A percentile compares a stretch with the other conserved stretches of the same genome.
These are phyloP conservation scores for Strobilomyces echinocephalus DNA, from an alignment of 768 basidiomycete species.

Conservation along the genomic window DNA sequence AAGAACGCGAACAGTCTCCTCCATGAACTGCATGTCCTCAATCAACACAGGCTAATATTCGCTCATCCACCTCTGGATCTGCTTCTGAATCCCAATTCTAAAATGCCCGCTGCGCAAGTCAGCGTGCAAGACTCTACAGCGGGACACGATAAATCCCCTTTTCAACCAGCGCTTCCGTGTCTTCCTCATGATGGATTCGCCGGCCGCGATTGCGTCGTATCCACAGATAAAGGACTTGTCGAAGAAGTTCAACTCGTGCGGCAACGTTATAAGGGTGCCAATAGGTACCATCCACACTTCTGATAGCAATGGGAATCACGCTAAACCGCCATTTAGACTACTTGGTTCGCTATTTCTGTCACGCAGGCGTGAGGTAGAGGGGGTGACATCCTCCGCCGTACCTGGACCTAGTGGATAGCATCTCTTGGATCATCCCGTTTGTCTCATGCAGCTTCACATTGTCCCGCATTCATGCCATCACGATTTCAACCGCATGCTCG, in stretches of 20 bases:
- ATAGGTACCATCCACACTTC: slow-evolving; percentile 43
- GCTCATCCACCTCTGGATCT: slow-evolving; percentile 13
- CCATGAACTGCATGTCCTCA: slow-evolving; percentile 63
- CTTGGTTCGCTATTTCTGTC: slow-evolving; percentile 63
- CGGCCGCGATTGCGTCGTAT: neutral
- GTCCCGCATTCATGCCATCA: neutral
- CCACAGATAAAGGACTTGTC: slow-evolving; percentile 16
- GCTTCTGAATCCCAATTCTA: neutral
- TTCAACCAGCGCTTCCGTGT: neutral
- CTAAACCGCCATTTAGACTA: slow-evolving; percentile 38
- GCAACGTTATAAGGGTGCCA: slow-evolving; percentile 59
- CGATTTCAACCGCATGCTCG: neutral
- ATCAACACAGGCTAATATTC: slow-evolving; percentile 58
- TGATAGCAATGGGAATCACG: neutral
- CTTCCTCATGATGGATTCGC: neutral
- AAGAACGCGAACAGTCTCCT: slow-evolving; percentile 59
- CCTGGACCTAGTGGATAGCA: slow-evolving; percentile 1
- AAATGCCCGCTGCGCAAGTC: neutral
- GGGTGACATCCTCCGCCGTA: neutral
- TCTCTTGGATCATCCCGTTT: neutral
- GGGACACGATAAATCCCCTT: slow-evolving; percentile 7
- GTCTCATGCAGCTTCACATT: neutral
- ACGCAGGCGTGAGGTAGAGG: slow-evolving; percentile 39
- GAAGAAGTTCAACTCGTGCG: slow-evolving; percentile 46
- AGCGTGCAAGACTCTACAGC: neutral